Evolutionary conservation across 2,329 filamentous ascomycete species (phyloP), one percentile per base, ranked within the genome.

Genomic region (Pleomassaria siparia): DNA sequence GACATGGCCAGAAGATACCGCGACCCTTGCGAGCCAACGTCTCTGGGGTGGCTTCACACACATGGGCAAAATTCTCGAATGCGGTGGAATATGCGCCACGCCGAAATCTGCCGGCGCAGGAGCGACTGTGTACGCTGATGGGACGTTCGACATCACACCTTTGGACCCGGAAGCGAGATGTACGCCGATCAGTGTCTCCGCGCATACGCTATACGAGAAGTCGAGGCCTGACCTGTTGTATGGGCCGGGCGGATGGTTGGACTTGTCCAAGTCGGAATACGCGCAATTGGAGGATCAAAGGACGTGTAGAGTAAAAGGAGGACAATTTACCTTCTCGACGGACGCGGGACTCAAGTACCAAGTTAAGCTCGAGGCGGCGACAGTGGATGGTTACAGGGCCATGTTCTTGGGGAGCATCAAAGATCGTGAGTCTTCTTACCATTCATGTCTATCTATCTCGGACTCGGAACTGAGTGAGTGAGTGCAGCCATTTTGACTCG

Each of bases 31-130:
- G 16, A 46, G 37, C n/a, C 47, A 54, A 32, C 24, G 29, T 2
- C 13, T 59, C 2, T 58, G 52, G 46, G 58, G 56, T 3, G 58
- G 51, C 3, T 73, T 74, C 26, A 66, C 66, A 7, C 77, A 81
- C 53, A 79, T 82, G 76, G 80, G 79, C 8, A 81, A 83, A 64
- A 76, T 81, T 9, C 69, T 81, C 62, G 79, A 81, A 52, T 82
- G 79, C 16, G 79, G 78, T 9, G 73, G 54, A 0, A 53, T 69
- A 1, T 81, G 78, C 53, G 73, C 77, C 0, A 59, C 65, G 0
- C 79, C 79, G 0, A 82, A 81, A 47, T 71, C 72, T 0, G 60
- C 61, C 2, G 74, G 71, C 4, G 73, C 72, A 3, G 55, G 74
- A 0, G 73, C 75, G 0, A 76, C 72, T 0, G 52, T 79, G 0